phyloP scores from a whole-genome alignment of 495 filamentous ascomycete genomes.

The Aspergillus heteromorphus region DNA sequence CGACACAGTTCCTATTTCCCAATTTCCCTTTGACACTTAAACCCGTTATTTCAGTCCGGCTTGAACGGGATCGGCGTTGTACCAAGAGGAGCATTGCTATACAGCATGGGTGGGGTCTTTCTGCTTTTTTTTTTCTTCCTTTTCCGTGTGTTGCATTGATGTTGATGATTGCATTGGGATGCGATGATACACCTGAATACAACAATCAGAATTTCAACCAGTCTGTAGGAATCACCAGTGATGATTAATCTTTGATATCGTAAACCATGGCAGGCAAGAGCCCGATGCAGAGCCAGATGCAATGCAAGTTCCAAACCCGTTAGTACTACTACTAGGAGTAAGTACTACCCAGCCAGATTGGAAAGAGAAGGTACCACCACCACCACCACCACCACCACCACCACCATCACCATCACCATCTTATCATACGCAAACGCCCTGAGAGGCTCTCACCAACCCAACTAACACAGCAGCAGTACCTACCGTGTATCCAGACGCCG shows the following conservation, averaged over 20 bases:
- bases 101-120: slow-evolving; percentile 14
- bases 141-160: background rate
- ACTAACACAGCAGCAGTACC: no score
- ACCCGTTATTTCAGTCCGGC: slow-evolving; percentile 4
- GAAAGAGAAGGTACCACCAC: no score
- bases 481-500: background rate
- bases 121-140: background rate
- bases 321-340: no score
- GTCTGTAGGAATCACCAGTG: background rate
- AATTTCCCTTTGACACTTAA: background rate
- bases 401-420: no score
- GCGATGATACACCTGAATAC: slow-evolving; percentile 1
- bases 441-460: no score
- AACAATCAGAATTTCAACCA: background rate
- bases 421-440: no score
- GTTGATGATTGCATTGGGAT: background rate
- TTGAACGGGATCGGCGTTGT: slow-evolving; percentile 16
- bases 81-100: slow-evolving; percentile 17
- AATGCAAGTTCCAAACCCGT: no score
- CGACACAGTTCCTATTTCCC: background rate
- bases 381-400: no score
- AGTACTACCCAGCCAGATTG: no score
- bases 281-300: no score
- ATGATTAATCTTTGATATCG: no score
- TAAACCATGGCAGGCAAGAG: no score